Conservation (phyloP, 129 eudicot species). For the Tagetes erecta region DNA sequence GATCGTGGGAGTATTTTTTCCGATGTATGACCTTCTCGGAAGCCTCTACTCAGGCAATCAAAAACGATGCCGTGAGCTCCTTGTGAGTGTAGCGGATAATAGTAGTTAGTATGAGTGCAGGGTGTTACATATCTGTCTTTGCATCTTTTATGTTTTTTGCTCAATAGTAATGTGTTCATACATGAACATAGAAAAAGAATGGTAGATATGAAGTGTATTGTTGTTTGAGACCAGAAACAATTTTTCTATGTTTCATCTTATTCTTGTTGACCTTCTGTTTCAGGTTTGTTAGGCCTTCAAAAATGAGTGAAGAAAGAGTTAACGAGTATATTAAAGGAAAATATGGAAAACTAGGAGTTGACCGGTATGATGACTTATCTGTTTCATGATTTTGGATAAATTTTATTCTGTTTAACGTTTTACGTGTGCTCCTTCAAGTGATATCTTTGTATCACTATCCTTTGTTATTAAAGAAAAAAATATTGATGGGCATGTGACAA, state of each 20-base stretch:
- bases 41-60: neutral
- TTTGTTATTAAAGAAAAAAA: neutral
- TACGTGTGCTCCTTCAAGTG: neutral
- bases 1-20: neutral
- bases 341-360: constrained; percentile 81
- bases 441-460: neutral
- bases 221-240: neutral
- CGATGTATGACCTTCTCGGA: neutral
- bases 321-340: constrained; percentile 85
- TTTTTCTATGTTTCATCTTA: neutral
- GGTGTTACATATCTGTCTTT: too few relatives aligned
- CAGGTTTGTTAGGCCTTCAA: constrained; percentile 97
- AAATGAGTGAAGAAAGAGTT: constrained; percentile 78
- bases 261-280: constrained; percentile 2
- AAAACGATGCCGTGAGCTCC: neutral
- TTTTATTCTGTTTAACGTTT: neutral
- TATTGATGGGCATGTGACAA: constrained; percentile 3
- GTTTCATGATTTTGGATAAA: neutral
- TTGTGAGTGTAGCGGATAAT: neutral
- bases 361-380: constrained; percentile 48
- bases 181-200: neutral
- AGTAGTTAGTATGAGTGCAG: neutral
- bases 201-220: neutral
- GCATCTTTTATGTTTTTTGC: neutral
- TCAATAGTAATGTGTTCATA: neutral